phyloP scores from a whole-genome alignment of 345 rosid genomes.

The Populus simonii region DNA sequence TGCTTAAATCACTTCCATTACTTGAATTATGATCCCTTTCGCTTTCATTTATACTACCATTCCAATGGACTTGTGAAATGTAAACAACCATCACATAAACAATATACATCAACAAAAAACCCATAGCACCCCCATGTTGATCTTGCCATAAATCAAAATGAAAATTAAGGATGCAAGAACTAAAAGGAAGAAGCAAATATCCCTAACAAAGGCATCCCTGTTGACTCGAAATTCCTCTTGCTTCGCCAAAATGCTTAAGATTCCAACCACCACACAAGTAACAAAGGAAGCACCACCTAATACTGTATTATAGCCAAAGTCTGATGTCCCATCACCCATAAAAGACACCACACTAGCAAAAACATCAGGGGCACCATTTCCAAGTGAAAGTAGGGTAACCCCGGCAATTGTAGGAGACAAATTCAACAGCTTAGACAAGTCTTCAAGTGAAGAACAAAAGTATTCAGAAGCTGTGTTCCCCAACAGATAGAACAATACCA shows the following conservation, averaged over 20 bases:
- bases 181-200: conserved; percentile 54
- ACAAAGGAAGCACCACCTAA: conserved; percentile 79
- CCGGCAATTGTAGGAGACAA: conserved; percentile 87
- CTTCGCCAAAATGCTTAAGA: conserved; percentile 47
- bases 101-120: conserved; percentile 52
- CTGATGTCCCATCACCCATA: conserved; percentile 50
- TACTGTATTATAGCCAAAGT: conserved; percentile 62
- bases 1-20: conserved; percentile 23
- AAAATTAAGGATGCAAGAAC: conserved; percentile 51
- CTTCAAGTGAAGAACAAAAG: conserved; percentile 82
- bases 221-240: conserved; percentile 36
- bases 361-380: conserved; percentile 89
- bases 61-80: conserved; percentile 29
- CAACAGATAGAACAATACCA: conserved; percentile 68
- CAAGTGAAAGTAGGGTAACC: conserved; percentile 85
- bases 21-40: conserved; percentile 20
- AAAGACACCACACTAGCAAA: conserved; percentile 75
- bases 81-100: conserved; percentile 62
- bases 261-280: conserved; percentile 76
- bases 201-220: conserved; percentile 63
- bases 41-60: background rate
- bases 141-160: conserved; percentile 46
- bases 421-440: conserved; percentile 56
- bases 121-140: conserved; percentile 61
- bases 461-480: conserved; percentile 91